phyloP scores from a whole-genome alignment of 495 filamentous ascomycete species.

The Podospora pseudoanserina region DNA sequence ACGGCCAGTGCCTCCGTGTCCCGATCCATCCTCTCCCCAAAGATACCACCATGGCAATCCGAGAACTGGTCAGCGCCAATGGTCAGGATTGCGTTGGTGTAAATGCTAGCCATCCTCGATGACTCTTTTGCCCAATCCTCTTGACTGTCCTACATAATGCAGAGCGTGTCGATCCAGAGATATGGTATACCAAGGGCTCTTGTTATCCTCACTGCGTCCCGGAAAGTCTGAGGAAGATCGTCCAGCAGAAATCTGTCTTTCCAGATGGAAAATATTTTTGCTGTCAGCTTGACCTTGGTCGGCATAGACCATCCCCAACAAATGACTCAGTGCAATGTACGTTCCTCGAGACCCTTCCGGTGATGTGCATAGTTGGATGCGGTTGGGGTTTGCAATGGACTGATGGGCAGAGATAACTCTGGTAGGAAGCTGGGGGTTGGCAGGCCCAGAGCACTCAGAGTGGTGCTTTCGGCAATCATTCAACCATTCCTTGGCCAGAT shows the following conservation, averaged over 20 bases:
- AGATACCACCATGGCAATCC: not conserved
- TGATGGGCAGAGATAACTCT: not conserved
- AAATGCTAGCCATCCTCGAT: slow-evolving; percentile 35
- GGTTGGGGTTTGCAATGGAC: not conserved
- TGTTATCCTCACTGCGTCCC: slow-evolving; percentile 27
- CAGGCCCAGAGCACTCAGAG: not conserved
- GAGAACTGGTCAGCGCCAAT: slow-evolving; percentile 14
- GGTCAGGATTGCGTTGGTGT: slow-evolving; percentile 27
- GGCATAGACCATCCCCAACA: not conserved
- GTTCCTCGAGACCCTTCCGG: not conserved
- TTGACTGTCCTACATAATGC: slow-evolving; percentile 24
- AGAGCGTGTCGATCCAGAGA: slow-evolving; percentile 28
- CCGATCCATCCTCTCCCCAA: not conserved
- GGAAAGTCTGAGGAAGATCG: slow-evolving; percentile 26
- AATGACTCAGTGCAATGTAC: not conserved
- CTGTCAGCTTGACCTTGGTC: not conserved
- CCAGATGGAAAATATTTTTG: not conserved
- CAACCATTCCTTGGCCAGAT: not conserved
- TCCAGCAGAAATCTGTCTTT: slow-evolving; percentile 9
- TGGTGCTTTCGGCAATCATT: not conserved
- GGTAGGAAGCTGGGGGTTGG: not conserved
- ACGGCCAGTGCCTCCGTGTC: not conserved
- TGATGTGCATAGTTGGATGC: not conserved
- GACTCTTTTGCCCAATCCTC: slow-evolving; percentile 37
- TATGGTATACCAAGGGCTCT: slow-evolving; percentile 19